Percentiles rank a stretch among this genome's conserved stretches.
phyloP scores from a whole-genome alignment of 2,329 filamentous ascomycete genomes.

The Aspergillus proliferans region DNA sequence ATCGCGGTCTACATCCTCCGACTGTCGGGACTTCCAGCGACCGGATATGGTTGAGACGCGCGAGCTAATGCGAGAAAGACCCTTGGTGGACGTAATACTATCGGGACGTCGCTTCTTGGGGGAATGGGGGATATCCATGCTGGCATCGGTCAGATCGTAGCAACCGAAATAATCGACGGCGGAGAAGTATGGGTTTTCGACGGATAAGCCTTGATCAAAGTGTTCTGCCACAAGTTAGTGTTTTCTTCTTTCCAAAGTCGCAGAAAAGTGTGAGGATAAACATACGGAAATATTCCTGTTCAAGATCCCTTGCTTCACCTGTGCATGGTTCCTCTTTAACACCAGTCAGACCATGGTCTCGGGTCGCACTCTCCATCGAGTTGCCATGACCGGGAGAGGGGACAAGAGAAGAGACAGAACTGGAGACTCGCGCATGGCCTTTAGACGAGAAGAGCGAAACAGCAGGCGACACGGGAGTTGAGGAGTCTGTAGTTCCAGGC shows the following conservation, averaged over 20 bases:
- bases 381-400: conserved; percentile 52
- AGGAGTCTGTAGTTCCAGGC: conserved; percentile 28
- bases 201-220: conserved; percentile 27
- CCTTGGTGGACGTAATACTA: conserved; percentile 38
- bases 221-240: conserved; percentile 24
- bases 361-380: conserved; percentile 44
- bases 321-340: conserved; percentile 78
- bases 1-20: conserved; percentile 25
- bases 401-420: conserved; percentile 69
- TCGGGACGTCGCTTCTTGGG: conserved; percentile 50
- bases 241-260: not conserved
- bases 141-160: conserved; percentile 55
- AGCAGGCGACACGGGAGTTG: conserved; percentile 34
- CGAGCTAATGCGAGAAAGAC: conserved; percentile 58
- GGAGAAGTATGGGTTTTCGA: conserved; percentile 25
- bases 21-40: conserved; percentile 33
- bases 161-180: conserved; percentile 25
- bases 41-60: conserved; percentile 70
- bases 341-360: conserved; percentile 65
- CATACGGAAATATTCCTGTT: conserved; percentile 68
- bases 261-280: conserved; percentile 21
- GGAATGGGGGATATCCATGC: conserved; percentile 52
- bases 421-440: conserved; percentile 42
- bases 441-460: conserved; percentile 35
- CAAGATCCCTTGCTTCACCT: conserved; percentile 49